Evolutionary conservation across 495 filamentous ascomycete species (phyloP).

Genomic region (Penicillium pancosmium): DNA sequence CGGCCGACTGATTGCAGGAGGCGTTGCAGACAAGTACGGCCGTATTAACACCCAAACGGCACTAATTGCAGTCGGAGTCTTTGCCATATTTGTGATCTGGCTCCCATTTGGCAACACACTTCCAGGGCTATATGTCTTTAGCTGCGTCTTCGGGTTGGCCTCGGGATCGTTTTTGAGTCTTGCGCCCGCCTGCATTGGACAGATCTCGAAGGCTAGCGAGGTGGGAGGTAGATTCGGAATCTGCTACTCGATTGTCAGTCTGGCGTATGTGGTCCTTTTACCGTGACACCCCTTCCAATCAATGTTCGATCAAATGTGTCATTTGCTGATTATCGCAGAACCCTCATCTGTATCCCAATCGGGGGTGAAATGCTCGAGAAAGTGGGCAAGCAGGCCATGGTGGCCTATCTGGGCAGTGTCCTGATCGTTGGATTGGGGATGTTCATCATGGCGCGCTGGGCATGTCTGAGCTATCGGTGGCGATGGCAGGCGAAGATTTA

Average conservation of each 20-base stretch:
- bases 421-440: constrained; percentile 39
- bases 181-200: constrained; percentile 63
- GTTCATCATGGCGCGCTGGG: constrained; percentile 51
- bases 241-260: constrained; percentile 64
- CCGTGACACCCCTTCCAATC: background rate
- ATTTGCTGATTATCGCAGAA: constrained; percentile 19
- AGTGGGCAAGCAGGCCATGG: constrained; percentile 38
- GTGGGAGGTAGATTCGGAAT: constrained; percentile 70
- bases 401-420: constrained; percentile 41
- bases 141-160: constrained; percentile 62
- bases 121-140: constrained; percentile 56
- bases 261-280: constrained; percentile 45
- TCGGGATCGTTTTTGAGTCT: constrained; percentile 65
- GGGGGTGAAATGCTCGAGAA: constrained; percentile 47
- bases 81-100: constrained; percentile 59
- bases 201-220: constrained; percentile 62
- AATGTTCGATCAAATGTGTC: background rate
- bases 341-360: constrained; percentile 43
- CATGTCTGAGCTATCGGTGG: constrained; percentile 52
- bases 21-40: constrained; percentile 69
- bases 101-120: constrained; percentile 57
- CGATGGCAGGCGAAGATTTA: constrained; percentile 44
- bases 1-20: constrained; percentile 71
- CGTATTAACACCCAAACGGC: constrained; percentile 61
- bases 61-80: constrained; percentile 45